Evolutionary conservation across 345 rosid genomes (phyloP), one percentile per base, ranked within the genome.

Genomic region (Murraya paniculata): DNA sequence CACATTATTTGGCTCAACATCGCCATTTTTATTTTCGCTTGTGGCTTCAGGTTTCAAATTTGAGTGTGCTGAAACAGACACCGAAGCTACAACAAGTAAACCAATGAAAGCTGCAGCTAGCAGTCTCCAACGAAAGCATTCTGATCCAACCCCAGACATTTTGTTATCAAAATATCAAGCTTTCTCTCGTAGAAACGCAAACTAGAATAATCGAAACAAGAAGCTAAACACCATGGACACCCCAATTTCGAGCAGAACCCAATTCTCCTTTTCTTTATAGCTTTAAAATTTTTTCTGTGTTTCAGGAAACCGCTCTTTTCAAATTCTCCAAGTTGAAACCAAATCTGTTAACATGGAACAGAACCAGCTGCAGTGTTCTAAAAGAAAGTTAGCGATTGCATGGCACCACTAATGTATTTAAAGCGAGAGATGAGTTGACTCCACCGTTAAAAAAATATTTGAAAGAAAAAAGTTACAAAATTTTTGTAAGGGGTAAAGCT

Each of bases 51-150:
- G 58, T 41, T 53, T 69, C 35, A 64, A 68, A 69, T 62, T 64
- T 55, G 75, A 11, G 11, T 83, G 81, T 41, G 80, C 83, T 33
- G 53, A 70, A 25, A 74, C 80, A 67, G 64, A 9, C 19, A 72
- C 38, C 2, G 78, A 81, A 74, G 66, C 71, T 68, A 61, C 18
- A 60, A 71, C 73, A 72, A 80, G 56, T 39, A 75, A 58, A 48
- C 79, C 78, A 36, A 81, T 24, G 72, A 80, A 75, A 50, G 61
- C 33, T 13, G 60, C 50, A 7, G 24, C 81, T 45, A 35, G 56
- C 38, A 67, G 38, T 72, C 77, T 80, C 65, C 73, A 36, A 6
- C 50, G 13, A 80, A 79, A 70, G 75, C 31, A 25, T 38, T 28
- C 48, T 41, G 74, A 59, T 68, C 60, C 75, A 76, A 36, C 33